Percentiles rank a stretch among this genome's conserved stretches.
phyloP scores from a whole-genome alignment of 257 asterid genomes.

The Primulina tabacum region DNA sequence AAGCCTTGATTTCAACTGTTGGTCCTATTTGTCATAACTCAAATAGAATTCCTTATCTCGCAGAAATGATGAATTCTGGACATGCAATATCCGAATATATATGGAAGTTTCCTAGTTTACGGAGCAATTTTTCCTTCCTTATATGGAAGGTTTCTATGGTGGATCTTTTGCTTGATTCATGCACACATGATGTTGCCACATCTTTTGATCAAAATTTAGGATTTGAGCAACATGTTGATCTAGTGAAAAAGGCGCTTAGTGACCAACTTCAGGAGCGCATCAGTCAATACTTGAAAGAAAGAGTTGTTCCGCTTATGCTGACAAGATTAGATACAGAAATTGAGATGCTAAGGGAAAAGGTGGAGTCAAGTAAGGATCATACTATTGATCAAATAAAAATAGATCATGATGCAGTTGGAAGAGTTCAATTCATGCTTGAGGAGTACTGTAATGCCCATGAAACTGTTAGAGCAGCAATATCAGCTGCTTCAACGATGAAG shows the following conservation, averaged over 20 bases:
- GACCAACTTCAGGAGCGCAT: slow-evolving; percentile 68
- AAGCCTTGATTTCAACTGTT: slow-evolving; percentile 45
- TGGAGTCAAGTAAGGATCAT: slow-evolving; percentile 43
- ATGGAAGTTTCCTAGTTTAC: slow-evolving; percentile 76
- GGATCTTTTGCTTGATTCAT: slow-evolving; percentile 82
- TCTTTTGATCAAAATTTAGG: slow-evolving; percentile 79
- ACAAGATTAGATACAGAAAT: slow-evolving; percentile 63
- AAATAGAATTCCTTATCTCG: slow-evolving; percentile 51
- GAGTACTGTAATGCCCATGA: slow-evolving; percentile 89
- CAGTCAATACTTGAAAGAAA: slow-evolving; percentile 71
- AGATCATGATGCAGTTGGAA: slow-evolving; percentile 43
- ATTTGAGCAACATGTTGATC: slow-evolving; percentile 81
- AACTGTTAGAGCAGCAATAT: slow-evolving; percentile 82
- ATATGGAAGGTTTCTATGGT: slow-evolving; percentile 84
- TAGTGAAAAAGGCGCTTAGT: slow-evolving; percentile 58
- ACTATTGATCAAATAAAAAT: slow-evolving; percentile 37
- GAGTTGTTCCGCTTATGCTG: slow-evolving; percentile 62
- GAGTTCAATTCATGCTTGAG: slow-evolving; percentile 71
- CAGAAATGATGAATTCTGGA: slow-evolving; percentile 66
- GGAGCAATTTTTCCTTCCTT: slow-evolving; percentile 58
- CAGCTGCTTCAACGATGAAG: slow-evolving; percentile 78
- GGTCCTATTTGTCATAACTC: slow-evolving; percentile 47
- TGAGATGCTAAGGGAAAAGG: slow-evolving; percentile 48
- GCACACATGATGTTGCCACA: slow-evolving; percentile 63
- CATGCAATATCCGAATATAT: slow-evolving; percentile 60